A percentile compares a stretch with the other conserved stretches of the same genome.
Evolutionary conservation across 345 rosid species (phyloP).

Genomic region (Pistacia integerrima): DNA sequence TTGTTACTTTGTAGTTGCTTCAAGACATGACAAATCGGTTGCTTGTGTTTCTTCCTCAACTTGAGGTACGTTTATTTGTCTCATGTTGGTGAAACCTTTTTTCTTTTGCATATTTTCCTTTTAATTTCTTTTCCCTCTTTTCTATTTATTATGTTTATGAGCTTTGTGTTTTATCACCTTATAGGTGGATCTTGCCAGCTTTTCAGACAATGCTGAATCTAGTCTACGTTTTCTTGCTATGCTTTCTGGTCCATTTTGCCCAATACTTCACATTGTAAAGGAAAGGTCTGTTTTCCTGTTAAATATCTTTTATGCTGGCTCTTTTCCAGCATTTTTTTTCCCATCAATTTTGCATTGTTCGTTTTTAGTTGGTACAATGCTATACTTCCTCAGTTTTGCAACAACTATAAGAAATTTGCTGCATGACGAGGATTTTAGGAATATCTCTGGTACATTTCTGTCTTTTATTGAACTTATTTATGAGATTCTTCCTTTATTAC

Average conservation of each 20-base stretch:
- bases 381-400: slow-evolving; percentile 4
- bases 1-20: slow-evolving; percentile 63
- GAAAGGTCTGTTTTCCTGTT: slow-evolving; percentile 54
- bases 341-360: not conserved
- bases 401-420: not conserved
- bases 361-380: not conserved
- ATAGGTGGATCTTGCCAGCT: slow-evolving; percentile 64
- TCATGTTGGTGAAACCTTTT: slow-evolving; percentile 6
- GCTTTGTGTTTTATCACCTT: slow-evolving; percentile 12
- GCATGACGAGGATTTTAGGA: not conserved
- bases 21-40: slow-evolving; percentile 75
- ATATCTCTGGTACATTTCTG: not conserved
- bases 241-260: slow-evolving; percentile 80
- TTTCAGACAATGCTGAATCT: slow-evolving; percentile 61
- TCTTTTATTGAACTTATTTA: not conserved
- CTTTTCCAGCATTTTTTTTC: not conserved
- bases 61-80: slow-evolving; percentile 56
- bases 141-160: not conserved
- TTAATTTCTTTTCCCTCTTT: not conserved
- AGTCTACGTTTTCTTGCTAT: slow-evolving; percentile 67
- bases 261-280: slow-evolving; percentile 63
- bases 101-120: slow-evolving; percentile 5
- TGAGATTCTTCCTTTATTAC: not conserved
- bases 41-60: slow-evolving; percentile 76
- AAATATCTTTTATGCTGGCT: not conserved